Evolutionary conservation across 2,329 filamentous ascomycete genomes (phyloP).

Genomic region (Hyphodiscus sp.): DNA sequence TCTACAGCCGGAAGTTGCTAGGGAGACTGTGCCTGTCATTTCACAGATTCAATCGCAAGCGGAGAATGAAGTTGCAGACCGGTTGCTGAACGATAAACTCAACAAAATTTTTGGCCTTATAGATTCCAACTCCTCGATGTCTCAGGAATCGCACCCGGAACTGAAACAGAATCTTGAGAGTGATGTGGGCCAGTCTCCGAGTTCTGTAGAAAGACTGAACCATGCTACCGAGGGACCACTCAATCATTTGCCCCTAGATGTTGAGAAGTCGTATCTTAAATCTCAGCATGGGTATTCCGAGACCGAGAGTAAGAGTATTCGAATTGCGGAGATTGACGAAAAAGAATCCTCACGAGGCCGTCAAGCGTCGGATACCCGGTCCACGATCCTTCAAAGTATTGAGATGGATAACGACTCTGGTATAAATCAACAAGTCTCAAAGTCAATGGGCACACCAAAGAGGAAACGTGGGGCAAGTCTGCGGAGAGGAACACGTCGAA

Average conservation of each 20-base stretch:
- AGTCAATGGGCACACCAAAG: conserved; percentile 4
- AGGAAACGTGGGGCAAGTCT: conserved; percentile 6
- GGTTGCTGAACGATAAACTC: neutral
- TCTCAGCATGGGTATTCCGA: neutral
- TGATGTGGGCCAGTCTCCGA: neutral
- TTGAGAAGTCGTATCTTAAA: neutral
- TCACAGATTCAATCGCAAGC: neutral
- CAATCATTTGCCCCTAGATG: too few species aligned
- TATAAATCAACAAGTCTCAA: neutral
- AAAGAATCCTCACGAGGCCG: neutral
- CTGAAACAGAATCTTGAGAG: neutral
- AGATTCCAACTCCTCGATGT: neutral
- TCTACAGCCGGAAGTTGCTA: neutral
- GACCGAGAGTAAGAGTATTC: neutral
- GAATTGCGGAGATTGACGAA: neutral
- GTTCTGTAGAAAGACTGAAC: too few species aligned
- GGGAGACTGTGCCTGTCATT: neutral
- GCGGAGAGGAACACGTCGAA: conserved; percentile 7
- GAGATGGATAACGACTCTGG: neutral
- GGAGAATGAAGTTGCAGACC: neutral
- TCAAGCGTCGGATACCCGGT: neutral
- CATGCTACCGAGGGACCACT: too few species aligned
- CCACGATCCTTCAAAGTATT: neutral
- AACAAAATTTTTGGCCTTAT: neutral
- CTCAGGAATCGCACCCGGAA: neutral